These are phyloP conservation scores for Puccinia sorghi DNA, from an alignment of 1,284 basidiomycete species.

Conservation along the genomic window DNA sequence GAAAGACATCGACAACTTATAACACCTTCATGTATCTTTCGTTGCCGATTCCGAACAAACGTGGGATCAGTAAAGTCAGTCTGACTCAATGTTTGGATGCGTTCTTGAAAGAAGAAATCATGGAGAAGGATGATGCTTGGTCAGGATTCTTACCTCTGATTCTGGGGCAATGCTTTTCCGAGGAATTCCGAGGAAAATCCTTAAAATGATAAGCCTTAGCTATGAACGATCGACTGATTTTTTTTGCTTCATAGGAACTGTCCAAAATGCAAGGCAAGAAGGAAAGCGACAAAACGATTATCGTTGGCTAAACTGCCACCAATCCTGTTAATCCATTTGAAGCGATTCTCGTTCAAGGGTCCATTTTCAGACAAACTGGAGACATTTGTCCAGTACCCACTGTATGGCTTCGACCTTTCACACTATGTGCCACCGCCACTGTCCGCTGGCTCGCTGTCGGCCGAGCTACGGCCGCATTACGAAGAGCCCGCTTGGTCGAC, in stretches of 20 bases:
- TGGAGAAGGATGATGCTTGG: slow-evolving; percentile 95
- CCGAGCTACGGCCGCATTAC: slow-evolving; percentile 50
- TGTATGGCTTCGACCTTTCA: slow-evolving; percentile 79
- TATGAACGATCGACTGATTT: slow-evolving; percentile 51
- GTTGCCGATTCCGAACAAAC: slow-evolving; percentile 76
- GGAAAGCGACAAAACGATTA: slow-evolving; percentile 80
- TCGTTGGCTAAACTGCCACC: slow-evolving; percentile 86
- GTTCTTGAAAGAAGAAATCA: slow-evolving; percentile 84
- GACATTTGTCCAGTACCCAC: slow-evolving; percentile 68
- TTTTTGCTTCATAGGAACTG: slow-evolving; percentile 65
- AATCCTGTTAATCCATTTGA: slow-evolving; percentile 90
- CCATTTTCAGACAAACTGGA: slow-evolving; percentile 86
- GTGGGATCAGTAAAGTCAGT: slow-evolving; percentile 68
- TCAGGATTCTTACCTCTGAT: too few species aligned
- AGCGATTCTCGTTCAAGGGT: slow-evolving; percentile 89
- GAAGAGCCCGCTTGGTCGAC: slow-evolving; percentile 17
- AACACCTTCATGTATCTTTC: slow-evolving; percentile 97
- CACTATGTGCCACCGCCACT: slow-evolving; percentile 75
- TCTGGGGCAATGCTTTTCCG: too few species aligned
- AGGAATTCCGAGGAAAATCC: too few species aligned
- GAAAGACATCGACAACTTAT: slow-evolving; percentile 92
- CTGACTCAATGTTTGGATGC: slow-evolving; percentile 82
- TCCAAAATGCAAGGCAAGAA: slow-evolving; percentile 81
- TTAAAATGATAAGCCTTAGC: too few species aligned
- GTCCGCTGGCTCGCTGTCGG: slow-evolving; percentile 51